Evolutionary conservation across 805 yeast species (phyloP), one percentile per base, ranked within the genome.

Genomic region (Yarrowia yakushimensis): DNA sequence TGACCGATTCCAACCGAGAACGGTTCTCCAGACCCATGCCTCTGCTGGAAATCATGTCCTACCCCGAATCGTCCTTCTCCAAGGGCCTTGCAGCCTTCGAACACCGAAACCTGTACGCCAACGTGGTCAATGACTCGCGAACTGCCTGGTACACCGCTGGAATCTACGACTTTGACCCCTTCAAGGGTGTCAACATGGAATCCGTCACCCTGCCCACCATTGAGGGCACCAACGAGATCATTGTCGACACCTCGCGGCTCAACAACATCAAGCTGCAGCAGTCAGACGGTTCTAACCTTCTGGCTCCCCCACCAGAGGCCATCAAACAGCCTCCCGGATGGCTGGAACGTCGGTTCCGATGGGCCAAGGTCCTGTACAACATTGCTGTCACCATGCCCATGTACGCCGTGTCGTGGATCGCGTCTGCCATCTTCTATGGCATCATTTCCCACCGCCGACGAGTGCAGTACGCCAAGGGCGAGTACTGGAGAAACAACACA

Each of bases 121-220:
- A 90, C 73, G 80, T 88, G 41, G 81, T 85, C 63, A 88, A 90
- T 66, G 97, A 90, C 74, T 85, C 85, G 66, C 81, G 96, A 67
- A 85, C 96, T 4, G 81, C 88, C 15, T 90, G 89, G 86, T 89
- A 88, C 82, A 88, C 96, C 1, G 79, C 96, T 0, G 88, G 61
- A 27, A 55, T 55, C 39, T 55, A 55, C 39, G 61, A 55, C 39
- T 55, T 55, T 28, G 61, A 55, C 30, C 61, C 61, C 9, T 55
- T 55, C 48, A 55, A 41, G 48, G 48, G 46, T 36, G 22, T 55
- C 22, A 22, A 55, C 37, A 28, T 55, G 48, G 61, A 55, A 11
- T 37, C 36, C 12, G 48, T 41, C n/a, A 55, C 46, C 10, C 48
- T 55, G 12, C 61, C 61, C 17, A 39, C 37, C 3, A 48, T 39